Base-by-base conservation (phyloP, 1,284 basidiomycete species). In the Veloporphyrellus conicus region DNA sequence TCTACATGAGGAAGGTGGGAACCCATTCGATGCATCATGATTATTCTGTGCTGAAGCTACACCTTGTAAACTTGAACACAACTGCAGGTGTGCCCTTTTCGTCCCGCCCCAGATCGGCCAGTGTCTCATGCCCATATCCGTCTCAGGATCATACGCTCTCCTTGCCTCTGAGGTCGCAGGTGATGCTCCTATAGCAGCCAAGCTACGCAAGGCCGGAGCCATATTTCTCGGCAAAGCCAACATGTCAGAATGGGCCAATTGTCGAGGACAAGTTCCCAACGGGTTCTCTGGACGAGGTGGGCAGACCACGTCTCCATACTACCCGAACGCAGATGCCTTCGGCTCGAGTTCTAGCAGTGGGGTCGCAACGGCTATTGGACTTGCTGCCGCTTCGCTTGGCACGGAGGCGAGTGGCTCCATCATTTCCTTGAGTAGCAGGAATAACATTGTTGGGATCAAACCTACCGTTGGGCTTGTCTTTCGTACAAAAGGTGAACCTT, bases 131-230 rank as follows among this genome's bases (percentile, higher is more conserved):
- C 23, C 52, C 20, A 49, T 32, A n/a, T 31, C 22, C 32, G 15
- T 34, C 20, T 20, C 25, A 54, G 82, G 82, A 1, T 83, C 81
- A 0, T 78, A 76, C 51, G 75, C 74, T 11, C 69, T 85, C 1
- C 63, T 82, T 6, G 72, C 71, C 10, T 82, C 81, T 0, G 65
- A 84, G 39, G 79, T 82, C 1, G 78, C 79, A 1, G 71, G 74
- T 3, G 84, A 87, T 55, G 80, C 84, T 0, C 74, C 73, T 6
- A 75, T 83, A 3, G 76, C 80, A 0, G 75, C 75, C 23, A 75
- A 74, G 25, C 72, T 87, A 3, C 74, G 84, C 1, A 70, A 68
- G 4, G 75, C 75, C 16, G 79, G 79, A 2, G 75, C 76, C 6
- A 72, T 81, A 54, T 61, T 81, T 27, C 60, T 81, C n/a, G 79